Base-by-base conservation (phyloP, 1,284 basidiomycete species). In the Cystobasidium slooffiae region DNA sequence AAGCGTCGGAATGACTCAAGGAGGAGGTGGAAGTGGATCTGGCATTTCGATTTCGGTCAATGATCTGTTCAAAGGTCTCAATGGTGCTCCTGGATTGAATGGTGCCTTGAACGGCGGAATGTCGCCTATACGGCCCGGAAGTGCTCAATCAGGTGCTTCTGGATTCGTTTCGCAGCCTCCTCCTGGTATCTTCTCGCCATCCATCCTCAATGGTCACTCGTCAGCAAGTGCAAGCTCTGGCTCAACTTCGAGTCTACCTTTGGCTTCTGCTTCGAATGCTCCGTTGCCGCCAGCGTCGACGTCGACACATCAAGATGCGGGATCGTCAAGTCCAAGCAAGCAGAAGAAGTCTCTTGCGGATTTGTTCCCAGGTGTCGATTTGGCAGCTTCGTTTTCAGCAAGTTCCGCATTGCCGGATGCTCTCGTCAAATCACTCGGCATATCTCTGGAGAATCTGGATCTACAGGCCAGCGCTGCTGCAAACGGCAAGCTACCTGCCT, bases 371-470 rank as follows among this genome's bases (percentile, higher is more conserved):
- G 70, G 70, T 14, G 63, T 73, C 1, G 58, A 73, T 39, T 39
- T 73, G 14, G 62, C 62, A 24, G 63, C 62, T 41, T 62, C 56
- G 3, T 73, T 73, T 49, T 66, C 70, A 16, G 62, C 70, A 43
- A 41, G 51, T 16, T 65, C 62, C 16, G 51, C 43, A 1, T 41
- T 73, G 16, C 70, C 70, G 1, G 46, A 61, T 31, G 62, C 70
- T 7, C 63, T 73, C 1, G 52, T 73, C 53, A 73, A 73, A 51
- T 64, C 59, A 12, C 52, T 73, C 14, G 70, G 70, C 52, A 73
- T 73, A 9, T 73, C 70, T 49, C 62, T 73, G 37, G 70, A 73
- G 9, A 73, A 73, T 22, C 47, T 73, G 14, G 63, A 73, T 41
- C 20, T 73, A 43, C 46, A 43, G 2, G 70, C 70, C 7, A 46